These are phyloP conservation scores for Diaporthe vaccinii DNA, from an alignment of 2,329 filamentous ascomycete genomes.

Conservation along the genomic window DNA sequence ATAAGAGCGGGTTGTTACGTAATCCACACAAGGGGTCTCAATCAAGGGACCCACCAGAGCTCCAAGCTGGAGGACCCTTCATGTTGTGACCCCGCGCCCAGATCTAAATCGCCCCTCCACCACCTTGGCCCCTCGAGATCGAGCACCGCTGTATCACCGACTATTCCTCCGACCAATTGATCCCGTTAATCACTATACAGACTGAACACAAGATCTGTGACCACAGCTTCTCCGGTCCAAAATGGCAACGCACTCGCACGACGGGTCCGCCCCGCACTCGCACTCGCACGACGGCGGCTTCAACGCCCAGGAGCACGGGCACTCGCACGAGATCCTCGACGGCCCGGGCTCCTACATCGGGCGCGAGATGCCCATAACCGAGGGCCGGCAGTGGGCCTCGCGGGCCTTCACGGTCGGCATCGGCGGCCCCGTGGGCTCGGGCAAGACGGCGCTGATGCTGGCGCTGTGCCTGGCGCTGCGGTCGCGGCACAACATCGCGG, in stretches of 20 bases:
- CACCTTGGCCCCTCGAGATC: background rate
- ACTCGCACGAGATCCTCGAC: conserved; percentile 95
- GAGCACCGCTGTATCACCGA: background rate
- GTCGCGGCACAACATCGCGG: conserved; percentile 85
- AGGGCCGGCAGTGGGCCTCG: conserved; percentile 88
- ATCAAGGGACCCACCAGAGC: conserved; percentile 21
- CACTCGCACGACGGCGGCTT: conserved; percentile 63
- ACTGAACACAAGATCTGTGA: background rate
- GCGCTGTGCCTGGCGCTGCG: conserved; percentile 89
- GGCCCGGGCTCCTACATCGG: conserved; percentile 91
- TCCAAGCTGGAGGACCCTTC: conserved; percentile 23
- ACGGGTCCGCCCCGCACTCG: conserved; percentile 61
- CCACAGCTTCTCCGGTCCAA: background rate
- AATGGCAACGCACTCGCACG: conserved; percentile 65
- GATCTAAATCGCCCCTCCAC: background rate
- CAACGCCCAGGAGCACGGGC: conserved; percentile 82
- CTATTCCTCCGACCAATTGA: background rate
- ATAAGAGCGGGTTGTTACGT: background rate
- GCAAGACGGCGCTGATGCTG: conserved; percentile 97
- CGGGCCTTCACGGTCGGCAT: conserved; percentile 98
- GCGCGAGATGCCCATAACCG: conserved; percentile 93
- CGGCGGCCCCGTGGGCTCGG: conserved; percentile 97
- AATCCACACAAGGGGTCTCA: background rate
- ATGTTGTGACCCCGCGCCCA: background rate
- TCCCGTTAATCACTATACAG: background rate